Evolutionary conservation across 768 basidiomycete species (phyloP).

Genomic region (Leucocoprinus leucothites): DNA sequence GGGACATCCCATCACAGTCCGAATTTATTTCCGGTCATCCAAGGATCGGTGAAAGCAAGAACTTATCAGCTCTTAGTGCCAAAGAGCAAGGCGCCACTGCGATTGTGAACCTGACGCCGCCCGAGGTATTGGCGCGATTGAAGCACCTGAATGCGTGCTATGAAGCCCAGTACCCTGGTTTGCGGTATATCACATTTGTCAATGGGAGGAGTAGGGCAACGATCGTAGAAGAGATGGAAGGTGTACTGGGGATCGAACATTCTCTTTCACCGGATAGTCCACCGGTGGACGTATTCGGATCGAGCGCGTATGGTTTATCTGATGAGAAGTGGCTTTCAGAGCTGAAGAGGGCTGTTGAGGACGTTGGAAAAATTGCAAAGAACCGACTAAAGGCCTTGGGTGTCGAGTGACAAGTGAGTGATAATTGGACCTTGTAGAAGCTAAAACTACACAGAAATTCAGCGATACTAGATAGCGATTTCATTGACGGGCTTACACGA

Average conservation of each 20-base stretch:
- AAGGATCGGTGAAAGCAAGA: conserved; percentile 80
- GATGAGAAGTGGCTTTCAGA: conserved; percentile 61
- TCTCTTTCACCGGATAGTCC: conserved; percentile 45
- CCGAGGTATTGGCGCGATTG: conserved; percentile 71
- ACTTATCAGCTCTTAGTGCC: conserved; percentile 71
- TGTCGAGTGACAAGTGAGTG: conserved; percentile 29
- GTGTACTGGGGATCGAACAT: conserved; percentile 49
- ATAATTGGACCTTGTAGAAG: too few species aligned
- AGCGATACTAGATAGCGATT: too few species aligned
- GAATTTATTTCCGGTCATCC: conserved; percentile 83
- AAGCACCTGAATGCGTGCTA: conserved; percentile 76
- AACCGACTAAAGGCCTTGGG: conserved; percentile 53
- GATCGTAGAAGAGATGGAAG: conserved; percentile 82
- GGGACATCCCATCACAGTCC: conserved; percentile 49
- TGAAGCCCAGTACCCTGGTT: conserved; percentile 65
- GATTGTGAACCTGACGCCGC: conserved; percentile 51
- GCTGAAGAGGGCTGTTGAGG: conserved; percentile 66
- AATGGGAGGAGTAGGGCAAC: conserved; percentile 72
- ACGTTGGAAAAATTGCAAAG: conserved; percentile 76
- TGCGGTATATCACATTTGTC: conserved; percentile 91
- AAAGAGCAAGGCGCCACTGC: conserved; percentile 67
- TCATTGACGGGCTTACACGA: too few species aligned
- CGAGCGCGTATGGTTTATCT: conserved; percentile 28
- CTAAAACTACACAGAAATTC: too few species aligned
- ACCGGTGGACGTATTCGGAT: conserved; percentile 28